These are phyloP conservation scores for Aspergillus sp. DNA, from an alignment of 2,329 filamentous ascomycete genomes.

Conservation along the genomic window DNA sequence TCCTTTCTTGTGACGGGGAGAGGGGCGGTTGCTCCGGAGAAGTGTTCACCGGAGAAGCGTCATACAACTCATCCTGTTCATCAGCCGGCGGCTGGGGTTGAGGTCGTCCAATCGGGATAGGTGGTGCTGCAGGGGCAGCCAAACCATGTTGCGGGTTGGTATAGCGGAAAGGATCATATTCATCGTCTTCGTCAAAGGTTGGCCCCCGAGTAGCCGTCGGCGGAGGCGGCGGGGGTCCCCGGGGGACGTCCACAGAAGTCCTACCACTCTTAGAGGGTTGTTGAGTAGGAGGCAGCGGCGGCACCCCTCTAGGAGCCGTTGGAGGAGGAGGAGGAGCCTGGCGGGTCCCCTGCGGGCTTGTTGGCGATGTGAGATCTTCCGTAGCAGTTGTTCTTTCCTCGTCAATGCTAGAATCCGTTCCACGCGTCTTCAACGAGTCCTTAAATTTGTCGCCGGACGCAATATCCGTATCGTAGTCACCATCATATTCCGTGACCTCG, in stretches of 20 bases:
- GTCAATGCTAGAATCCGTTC: constrained; percentile 67
- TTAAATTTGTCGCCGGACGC: constrained; percentile 89
- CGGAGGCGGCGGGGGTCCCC: constrained; percentile 35
- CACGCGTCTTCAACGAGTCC: constrained; percentile 79
- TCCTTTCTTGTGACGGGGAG: constrained; percentile 31
- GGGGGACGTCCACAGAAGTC: constrained; percentile 24
- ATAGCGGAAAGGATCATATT: constrained; percentile 48
- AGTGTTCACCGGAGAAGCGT: constrained; percentile 32
- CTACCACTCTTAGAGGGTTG: constrained; percentile 40
- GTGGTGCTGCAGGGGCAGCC: constrained; percentile 20
- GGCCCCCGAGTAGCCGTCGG: constrained; percentile 34
- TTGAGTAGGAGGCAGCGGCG: constrained; percentile 58
- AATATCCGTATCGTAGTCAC: constrained; percentile 96
- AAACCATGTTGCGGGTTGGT: constrained; percentile 28
- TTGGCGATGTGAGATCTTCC: constrained; percentile 33
- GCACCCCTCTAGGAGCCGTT: constrained; percentile 51
- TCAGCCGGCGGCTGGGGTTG: constrained; percentile 22
- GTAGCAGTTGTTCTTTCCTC: constrained; percentile 33
- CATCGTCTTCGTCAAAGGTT: constrained; percentile 44
- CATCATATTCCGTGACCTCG: constrained; percentile 88
- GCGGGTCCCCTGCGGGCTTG: constrained; percentile 31
- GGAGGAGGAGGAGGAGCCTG: constrained; percentile 48
- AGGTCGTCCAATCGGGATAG: constrained; percentile 13
- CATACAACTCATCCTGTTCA: constrained; percentile 41
- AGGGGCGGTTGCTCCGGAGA: constrained; percentile 25